These are phyloP conservation scores for Coemansia sp. DNA, from an alignment of 192 early-diverging fungal species.

Conservation along the genomic window DNA sequence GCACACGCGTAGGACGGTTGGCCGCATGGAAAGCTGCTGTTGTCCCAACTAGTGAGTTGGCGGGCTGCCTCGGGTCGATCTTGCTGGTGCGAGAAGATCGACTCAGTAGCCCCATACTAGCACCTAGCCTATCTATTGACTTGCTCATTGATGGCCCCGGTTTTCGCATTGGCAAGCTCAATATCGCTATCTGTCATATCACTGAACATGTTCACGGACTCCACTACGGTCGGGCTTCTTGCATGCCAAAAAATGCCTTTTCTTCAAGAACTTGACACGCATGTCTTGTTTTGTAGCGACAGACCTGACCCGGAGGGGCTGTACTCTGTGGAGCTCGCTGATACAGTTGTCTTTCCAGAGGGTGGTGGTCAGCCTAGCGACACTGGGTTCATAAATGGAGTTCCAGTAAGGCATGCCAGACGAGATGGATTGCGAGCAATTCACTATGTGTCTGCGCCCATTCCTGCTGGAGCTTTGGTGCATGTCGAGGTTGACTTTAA, in stretches of 20 bases:
- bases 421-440: conserved; percentile 61
- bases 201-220: background rate
- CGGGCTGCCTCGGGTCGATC: conserved; percentile 20
- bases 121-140: no score
- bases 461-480: conserved; percentile 54
- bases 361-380: conserved; percentile 72
- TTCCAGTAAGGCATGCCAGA: conserved; percentile 58
- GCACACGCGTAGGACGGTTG: conserved; percentile 53
- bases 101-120: no score
- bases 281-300: conserved; percentile 55
- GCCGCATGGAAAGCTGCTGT: conserved; percentile 30
- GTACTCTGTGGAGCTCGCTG: conserved; percentile 60
- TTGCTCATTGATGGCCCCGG: no score
- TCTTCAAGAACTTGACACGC: conserved; percentile 45
- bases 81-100: no score
- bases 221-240: conserved; percentile 56
- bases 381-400: conserved; percentile 56
- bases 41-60: conserved; percentile 5
- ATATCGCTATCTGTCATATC: background rate
- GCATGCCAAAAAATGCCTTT: conserved; percentile 63
- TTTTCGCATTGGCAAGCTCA: no score
- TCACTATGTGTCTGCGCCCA: conserved; percentile 56
- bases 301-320: conserved; percentile 57
- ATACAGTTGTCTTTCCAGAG: conserved; percentile 78
- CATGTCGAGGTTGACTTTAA: conserved; percentile 61